Conservation (phyloP, 805 yeast species). For the Candida golubevii region DNA sequence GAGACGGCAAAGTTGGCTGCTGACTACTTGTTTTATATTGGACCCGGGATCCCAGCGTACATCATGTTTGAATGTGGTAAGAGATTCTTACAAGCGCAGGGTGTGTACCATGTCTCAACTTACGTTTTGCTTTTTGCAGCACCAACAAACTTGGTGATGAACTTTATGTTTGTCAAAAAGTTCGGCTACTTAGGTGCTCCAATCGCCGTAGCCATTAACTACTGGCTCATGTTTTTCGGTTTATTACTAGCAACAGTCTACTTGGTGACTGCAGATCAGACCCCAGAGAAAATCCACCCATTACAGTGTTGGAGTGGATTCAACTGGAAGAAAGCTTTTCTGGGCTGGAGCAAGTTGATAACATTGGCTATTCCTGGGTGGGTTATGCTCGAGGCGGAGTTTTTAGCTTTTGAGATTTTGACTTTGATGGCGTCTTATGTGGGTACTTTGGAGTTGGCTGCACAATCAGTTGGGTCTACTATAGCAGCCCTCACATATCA, state of each 20-base stretch:
- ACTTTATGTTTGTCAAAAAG: slow-evolving; percentile 38
- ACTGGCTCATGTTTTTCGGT: slow-evolving; percentile 52
- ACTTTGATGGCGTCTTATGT: slow-evolving; percentile 52
- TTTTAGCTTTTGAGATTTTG: slow-evolving; percentile 54
- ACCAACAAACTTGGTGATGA: slow-evolving; percentile 48
- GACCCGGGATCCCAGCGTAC: slow-evolving; percentile 55
- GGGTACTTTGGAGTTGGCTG: slow-evolving; percentile 51
- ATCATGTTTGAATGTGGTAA: slow-evolving; percentile 53
- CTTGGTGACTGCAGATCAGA: slow-evolving; percentile 33
- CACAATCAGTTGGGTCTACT: slow-evolving; percentile 46
- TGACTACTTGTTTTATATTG: slow-evolving; percentile 41
- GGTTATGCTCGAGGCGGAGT: slow-evolving; percentile 57
- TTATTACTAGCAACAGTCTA: slow-evolving; percentile 35
- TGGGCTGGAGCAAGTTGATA: slow-evolving; percentile 43
- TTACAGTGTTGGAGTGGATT: slow-evolving; percentile 47
- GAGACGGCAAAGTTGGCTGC: slow-evolving; percentile 46
- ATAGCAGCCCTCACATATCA: slow-evolving; percentile 45
- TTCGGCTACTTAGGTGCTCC: slow-evolving; percentile 56
- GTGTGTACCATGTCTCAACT: slow-evolving; percentile 54
- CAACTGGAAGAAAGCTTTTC: slow-evolving; percentile 35
- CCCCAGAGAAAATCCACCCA: slow-evolving; percentile 48
- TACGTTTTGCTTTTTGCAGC: slow-evolving; percentile 51
- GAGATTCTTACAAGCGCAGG: slow-evolving; percentile 55
- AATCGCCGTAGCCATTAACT: slow-evolving; percentile 52
- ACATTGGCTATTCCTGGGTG: slow-evolving; percentile 51